Evolutionary conservation across 2,329 filamentous ascomycete genomes (phyloP).

Genomic region (Penicillium sclerotiorum): DNA sequence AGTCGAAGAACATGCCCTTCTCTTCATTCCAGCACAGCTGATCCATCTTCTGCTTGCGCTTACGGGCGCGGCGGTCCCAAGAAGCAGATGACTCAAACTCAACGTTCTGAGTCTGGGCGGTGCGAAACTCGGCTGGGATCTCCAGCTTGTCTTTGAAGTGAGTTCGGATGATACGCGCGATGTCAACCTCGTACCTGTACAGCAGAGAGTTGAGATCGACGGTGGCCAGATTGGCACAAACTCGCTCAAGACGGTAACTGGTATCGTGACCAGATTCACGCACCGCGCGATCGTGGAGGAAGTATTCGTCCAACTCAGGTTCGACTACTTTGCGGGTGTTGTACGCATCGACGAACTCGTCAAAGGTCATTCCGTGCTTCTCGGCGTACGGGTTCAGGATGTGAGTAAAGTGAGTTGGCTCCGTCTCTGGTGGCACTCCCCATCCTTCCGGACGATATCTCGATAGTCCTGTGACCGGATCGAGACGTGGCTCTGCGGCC

Average conservation of each 20-base stretch:
- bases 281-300: constrained; percentile 92
- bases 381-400: constrained; percentile 78
- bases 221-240: constrained; percentile 86
- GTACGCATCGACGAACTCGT: constrained; percentile 86
- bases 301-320: constrained; percentile 91
- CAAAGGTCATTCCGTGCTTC: constrained; percentile 79
- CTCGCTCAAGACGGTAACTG: constrained; percentile 84
- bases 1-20: constrained; percentile 97
- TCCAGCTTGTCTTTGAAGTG: constrained; percentile 79
- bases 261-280: constrained; percentile 97
- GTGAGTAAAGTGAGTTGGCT: constrained; percentile 82
- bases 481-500: constrained; percentile 76
- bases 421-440: constrained; percentile 89
- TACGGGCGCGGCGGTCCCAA: constrained; percentile 88
- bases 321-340: constrained; percentile 76
- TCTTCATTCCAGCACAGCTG: constrained; percentile 92
- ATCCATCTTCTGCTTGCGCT: constrained; percentile 82
- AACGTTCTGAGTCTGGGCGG: constrained; percentile 64
- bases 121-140: constrained; percentile 82
- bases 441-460: constrained; percentile 81
- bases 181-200: constrained; percentile 97
- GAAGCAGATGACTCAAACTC: constrained; percentile 78
- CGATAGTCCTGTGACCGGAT: constrained; percentile 76
- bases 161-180: constrained; percentile 80
- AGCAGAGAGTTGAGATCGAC: constrained; percentile 93